phyloP scores from a whole-genome alignment of 768 basidiomycete species.

The Phaffia australis region DNA sequence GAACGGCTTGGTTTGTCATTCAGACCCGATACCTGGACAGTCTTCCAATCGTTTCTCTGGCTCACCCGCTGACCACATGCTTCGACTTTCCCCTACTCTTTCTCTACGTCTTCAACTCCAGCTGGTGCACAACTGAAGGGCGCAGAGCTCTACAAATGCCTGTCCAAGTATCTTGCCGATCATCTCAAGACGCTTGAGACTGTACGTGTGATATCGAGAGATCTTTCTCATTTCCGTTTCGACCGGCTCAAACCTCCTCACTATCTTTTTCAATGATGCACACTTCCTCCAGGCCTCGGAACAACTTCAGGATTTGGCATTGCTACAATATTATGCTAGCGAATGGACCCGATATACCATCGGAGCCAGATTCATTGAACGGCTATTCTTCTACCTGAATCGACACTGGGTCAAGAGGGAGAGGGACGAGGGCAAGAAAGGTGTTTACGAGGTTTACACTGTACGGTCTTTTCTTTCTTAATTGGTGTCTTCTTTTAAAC shows the following conservation, averaged over 20 bases:
- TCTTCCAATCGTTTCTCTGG: conserved; percentile 1
- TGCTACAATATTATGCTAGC: conserved; percentile 76
- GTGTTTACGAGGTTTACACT: conserved; percentile 90
- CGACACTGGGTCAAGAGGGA: conserved; percentile 99
- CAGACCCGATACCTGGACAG: conserved; percentile 8
- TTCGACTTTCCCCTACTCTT: background rate
- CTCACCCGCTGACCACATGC: background rate
- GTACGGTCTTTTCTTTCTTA: conserved; percentile 44
- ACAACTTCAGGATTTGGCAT: conserved; percentile 66
- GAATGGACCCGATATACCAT: conserved; percentile 97
- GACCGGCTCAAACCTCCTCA: too few species aligned
- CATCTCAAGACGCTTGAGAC: conserved; percentile 62
- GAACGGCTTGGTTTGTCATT: background rate
- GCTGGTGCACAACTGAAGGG: conserved; percentile 88
- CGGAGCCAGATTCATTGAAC: conserved; percentile 93
- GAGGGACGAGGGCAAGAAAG: conserved; percentile 89
- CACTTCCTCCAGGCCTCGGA: conserved; percentile 54
- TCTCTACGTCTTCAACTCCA: conserved; percentile 29
- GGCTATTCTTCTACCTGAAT: conserved; percentile 94
- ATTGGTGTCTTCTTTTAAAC: background rate
- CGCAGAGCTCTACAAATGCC: conserved; percentile 88
- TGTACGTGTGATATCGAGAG: conserved; percentile 40
- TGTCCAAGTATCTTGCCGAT: conserved; percentile 75
- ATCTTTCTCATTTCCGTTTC: background rate
- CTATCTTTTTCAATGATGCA: background rate